Conservation (phyloP, 164 flowering plant genomes). For the Aristolochia fimbriata region DNA sequence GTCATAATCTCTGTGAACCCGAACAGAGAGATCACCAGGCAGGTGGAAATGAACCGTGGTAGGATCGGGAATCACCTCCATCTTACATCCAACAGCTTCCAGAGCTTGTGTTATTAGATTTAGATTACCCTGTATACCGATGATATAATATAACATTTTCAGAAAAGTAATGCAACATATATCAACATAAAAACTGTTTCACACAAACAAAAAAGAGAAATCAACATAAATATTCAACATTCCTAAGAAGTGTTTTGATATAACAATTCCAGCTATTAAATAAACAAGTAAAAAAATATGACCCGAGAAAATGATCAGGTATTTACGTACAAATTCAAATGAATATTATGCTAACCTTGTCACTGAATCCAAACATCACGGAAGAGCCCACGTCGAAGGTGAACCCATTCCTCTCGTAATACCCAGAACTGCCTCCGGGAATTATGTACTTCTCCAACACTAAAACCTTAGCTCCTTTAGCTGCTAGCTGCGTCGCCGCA, state of each 20-base stretch:
- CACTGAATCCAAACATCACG: constrained; percentile 97
- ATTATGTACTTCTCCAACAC: constrained; percentile 95
- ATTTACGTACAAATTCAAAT: too few relatives aligned
- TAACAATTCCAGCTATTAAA: too few relatives aligned
- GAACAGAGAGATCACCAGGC: constrained; percentile 74
- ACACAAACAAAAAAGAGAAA: too few relatives aligned
- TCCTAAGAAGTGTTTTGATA: too few relatives aligned
- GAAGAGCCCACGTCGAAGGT: constrained; percentile 92
- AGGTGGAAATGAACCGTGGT: constrained; percentile 93
- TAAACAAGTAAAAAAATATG: too few relatives aligned
- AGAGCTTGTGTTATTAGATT: constrained; percentile 95
- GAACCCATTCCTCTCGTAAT: constrained; percentile 72
- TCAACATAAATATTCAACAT: too few relatives aligned
- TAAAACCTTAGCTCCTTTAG: constrained; percentile 85
- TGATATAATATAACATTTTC: too few relatives aligned
- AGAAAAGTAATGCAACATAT: too few relatives aligned
- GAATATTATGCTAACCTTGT: constrained; percentile 43
- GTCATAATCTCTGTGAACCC: constrained; percentile 65
- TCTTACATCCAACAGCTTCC: constrained; percentile 83
- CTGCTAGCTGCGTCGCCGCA: constrained; percentile 91
- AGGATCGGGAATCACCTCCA: constrained; percentile 94
- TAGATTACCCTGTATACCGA: constrained; percentile 63
- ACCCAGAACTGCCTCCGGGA: constrained; percentile 98
- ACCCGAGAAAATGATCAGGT: constrained; percentile 18
- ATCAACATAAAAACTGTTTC: too few relatives aligned